Evolutionary conservation across 2,329 filamentous ascomycete species (phyloP).

Genomic region (Claviceps monticola): DNA sequence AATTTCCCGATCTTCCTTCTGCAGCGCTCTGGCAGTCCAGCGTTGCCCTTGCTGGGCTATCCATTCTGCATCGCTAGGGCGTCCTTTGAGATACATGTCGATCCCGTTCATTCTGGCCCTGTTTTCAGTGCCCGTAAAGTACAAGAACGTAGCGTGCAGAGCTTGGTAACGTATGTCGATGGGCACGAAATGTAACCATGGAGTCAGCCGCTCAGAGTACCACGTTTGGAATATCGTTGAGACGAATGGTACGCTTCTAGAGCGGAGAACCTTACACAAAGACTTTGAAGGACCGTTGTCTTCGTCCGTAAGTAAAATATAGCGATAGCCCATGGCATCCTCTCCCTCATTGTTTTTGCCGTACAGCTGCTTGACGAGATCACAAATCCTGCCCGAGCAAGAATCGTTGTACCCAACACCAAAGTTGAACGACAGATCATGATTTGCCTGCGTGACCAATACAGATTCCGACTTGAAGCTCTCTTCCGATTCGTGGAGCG

Average conservation of each 20-base stretch:
- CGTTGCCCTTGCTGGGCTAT: conserved; percentile 52
- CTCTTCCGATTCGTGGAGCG: conserved; percentile 19
- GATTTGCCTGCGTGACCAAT: conserved; percentile 37
- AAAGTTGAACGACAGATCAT: conserved; percentile 38
- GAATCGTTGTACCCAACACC: conserved; percentile 44
- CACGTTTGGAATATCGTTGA: conserved; percentile 63
- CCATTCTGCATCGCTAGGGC: conserved; percentile 40
- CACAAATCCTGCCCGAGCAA: conserved; percentile 34
- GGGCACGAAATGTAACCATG: conserved; percentile 74
- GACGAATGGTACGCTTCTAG: conserved; percentile 54
- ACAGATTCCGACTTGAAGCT: conserved; percentile 43
- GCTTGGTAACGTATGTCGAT: conserved; percentile 60
- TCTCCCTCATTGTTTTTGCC: conserved; percentile 23
- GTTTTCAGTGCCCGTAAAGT: conserved; percentile 49
- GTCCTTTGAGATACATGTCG: conserved; percentile 32
- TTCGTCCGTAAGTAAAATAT: conserved; percentile 59
- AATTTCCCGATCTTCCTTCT: conserved; percentile 64
- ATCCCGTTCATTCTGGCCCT: conserved; percentile 28
- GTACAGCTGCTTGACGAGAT: conserved; percentile 17
- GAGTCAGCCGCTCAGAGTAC: conserved; percentile 59
- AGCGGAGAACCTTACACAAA: conserved; percentile 51
- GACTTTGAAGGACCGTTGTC: conserved; percentile 47
- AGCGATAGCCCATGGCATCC: conserved; percentile 50
- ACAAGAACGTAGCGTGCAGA: conserved; percentile 59
- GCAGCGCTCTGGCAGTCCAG: conserved; percentile 50